Base-by-base conservation (phyloP, 192 early-diverging fungal species). In the Hyaloraphidium curvatum region DNA sequence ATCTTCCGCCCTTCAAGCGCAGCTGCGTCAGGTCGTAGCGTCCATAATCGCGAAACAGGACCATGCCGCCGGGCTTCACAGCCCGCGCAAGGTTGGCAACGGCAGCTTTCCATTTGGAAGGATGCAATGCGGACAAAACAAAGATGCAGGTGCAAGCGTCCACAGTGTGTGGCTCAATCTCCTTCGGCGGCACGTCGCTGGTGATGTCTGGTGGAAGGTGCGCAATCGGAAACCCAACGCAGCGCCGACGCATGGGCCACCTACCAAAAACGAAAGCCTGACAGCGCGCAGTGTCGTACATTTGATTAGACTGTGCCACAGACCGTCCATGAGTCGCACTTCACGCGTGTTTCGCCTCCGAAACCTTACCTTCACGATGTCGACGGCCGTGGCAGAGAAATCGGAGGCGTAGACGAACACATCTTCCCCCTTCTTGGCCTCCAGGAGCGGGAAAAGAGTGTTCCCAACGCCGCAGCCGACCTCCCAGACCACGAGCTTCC, bases 381-480 rank as follows among this genome's bases (percentile, higher is more conserved):
- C 78, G 0, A 99, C 82, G 0, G 96, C 96, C 1, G 83, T 82
- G 0, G 73, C 67, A 1, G 89, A 85, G 62, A 87, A 97, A 60
- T 99, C 96, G 58, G 83, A 84, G 1, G 85, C 89, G 66, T 91
- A 89, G n/a, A 89, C 75, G 64, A 78, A 90, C 23, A 97, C 66
- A 17, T 62, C 54, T 9, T 60, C 40, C 50, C 19, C 22, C n/a
- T 48, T 55, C 59, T 75, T 67, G 39, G 84, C 77, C 41, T 78
- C 73, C 29, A 99, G 58, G 4, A 97, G 59, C 1, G 96, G 96
- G 66, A 89, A 97, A 55, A 94, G 77, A 52, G 89, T 90, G 64
- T 89, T 93, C 41, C 92, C 94, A 1, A 90, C 91, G 1, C 96
- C 96, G 66, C 96, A 99, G 39, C 96, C 96, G 30, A 95, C 81